phyloP scores from a whole-genome alignment of 345 rosid genomes.

The Nasturtium officinale region DNA sequence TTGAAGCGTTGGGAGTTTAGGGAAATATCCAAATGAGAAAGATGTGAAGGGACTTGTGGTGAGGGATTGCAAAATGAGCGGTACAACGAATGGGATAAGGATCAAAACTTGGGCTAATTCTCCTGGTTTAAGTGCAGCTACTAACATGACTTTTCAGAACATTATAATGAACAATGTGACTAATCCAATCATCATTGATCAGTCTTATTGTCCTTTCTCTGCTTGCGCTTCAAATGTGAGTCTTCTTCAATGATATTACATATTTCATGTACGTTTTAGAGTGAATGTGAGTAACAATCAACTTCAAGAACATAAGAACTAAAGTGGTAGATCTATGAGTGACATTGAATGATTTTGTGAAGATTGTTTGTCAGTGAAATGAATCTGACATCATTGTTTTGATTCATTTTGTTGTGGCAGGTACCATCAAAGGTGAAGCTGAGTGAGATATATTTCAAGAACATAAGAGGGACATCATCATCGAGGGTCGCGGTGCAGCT shows the following conservation, averaged over 20 bases:
- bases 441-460: slow-evolving; percentile 57
- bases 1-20: slow-evolving; percentile 61
- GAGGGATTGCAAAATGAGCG: slow-evolving; percentile 51
- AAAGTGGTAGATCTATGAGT: neutral
- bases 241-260: neutral
- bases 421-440: slow-evolving; percentile 55
- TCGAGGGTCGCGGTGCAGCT: slow-evolving; percentile 50
- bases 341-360: too few species aligned
- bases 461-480: slow-evolving; percentile 55
- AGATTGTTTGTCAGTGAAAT: neutral
- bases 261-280: neutral
- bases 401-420: slow-evolving; percentile 26
- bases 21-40: slow-evolving; percentile 54
- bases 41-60: slow-evolving; percentile 56
- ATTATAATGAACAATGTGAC: slow-evolving; percentile 54
- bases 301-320: slow-evolving; percentile 4
- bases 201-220: slow-evolving; percentile 57
- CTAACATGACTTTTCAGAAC: slow-evolving; percentile 61
- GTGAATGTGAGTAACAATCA: slow-evolving; percentile 3
- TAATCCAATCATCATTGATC: slow-evolving; percentile 65
- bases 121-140: slow-evolving; percentile 56
- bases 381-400: slow-evolving; percentile 13
- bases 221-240: slow-evolving; percentile 53
- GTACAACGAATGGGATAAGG: slow-evolving; percentile 57
- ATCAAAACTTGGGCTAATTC: slow-evolving; percentile 73